Conservation (phyloP, 2,329 filamentous ascomycete species). For the Nothopassalora personata region DNA sequence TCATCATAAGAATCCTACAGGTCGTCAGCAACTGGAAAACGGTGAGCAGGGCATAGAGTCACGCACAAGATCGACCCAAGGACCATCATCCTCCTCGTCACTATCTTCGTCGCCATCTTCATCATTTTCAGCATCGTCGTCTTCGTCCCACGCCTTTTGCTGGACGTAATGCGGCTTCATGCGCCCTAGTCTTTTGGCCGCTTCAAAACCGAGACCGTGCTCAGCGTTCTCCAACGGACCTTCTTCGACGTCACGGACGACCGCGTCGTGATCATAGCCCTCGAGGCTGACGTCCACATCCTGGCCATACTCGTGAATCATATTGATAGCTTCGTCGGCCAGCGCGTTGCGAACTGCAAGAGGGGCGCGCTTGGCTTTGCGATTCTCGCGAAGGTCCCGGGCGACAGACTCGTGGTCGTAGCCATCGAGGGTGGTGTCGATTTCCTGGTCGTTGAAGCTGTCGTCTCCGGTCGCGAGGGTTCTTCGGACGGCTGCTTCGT, state of each 20-base stretch:
- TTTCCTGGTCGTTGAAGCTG: background rate
- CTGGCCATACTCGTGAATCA: conserved; percentile 5
- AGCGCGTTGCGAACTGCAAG: conserved; percentile 3
- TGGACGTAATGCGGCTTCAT: conserved; percentile 5
- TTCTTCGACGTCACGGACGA: conserved; percentile 3
- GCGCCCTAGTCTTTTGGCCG: background rate
- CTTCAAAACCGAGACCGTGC: background rate
- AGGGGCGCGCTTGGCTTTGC: background rate
- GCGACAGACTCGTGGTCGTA: conserved; percentile 5
- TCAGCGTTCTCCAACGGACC: background rate
- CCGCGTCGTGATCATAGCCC: conserved; percentile 9
- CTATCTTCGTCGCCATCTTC: conserved; percentile 1
- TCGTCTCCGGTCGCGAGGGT: background rate
- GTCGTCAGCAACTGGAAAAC: background rate
- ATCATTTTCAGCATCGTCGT: conserved; percentile 42
- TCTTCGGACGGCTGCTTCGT: no score
- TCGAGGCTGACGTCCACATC: conserved; percentile 8
- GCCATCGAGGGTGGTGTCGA: conserved; percentile 4
- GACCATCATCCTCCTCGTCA: background rate
- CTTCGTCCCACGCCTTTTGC: conserved; percentile 51
- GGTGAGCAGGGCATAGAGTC: background rate
- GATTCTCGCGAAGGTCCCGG: background rate
- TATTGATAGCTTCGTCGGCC: background rate
- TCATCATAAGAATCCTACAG: background rate
- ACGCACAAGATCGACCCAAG: background rate